Evolutionary conservation across 2,329 filamentous ascomycete species (phyloP).

Genomic region (Neofusicoccum kwambonambiense): DNA sequence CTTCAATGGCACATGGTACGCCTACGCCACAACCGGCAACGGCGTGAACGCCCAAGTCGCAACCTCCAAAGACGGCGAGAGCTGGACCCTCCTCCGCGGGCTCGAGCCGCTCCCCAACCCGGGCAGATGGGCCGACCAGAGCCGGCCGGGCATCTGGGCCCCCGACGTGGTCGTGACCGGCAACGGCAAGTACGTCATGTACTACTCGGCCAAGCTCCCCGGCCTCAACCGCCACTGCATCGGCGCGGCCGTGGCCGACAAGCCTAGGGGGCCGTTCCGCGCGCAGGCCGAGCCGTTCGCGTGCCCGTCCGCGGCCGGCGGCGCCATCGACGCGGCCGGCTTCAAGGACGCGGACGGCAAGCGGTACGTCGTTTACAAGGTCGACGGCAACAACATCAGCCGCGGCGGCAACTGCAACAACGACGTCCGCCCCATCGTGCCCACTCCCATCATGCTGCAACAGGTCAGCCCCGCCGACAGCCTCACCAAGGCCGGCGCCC

Average conservation of each 20-base stretch:
- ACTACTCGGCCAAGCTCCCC: constrained; percentile 56
- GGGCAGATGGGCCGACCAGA: constrained; percentile 26
- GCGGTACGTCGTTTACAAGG: constrained; percentile 63
- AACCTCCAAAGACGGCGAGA: constrained; percentile 34
- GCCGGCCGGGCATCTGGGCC: constrained; percentile 31
- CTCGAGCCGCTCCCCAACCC: constrained; percentile 31
- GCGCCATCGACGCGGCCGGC: constrained; percentile 62
- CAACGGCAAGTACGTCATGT: constrained; percentile 58
- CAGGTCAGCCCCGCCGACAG: constrained; percentile 50
- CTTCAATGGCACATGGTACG: constrained; percentile 36
- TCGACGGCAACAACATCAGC: constrained; percentile 62
- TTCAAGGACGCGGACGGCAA: constrained; percentile 56
- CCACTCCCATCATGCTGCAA: constrained; percentile 60
- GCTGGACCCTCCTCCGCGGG: constrained; percentile 27
- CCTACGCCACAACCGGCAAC: constrained; percentile 32
- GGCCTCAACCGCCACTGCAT: constrained; percentile 54
- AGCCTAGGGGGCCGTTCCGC: constrained; percentile 54
- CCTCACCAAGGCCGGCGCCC: constrained; percentile 51
- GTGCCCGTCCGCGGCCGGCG: constrained; percentile 51
- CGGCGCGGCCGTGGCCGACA: constrained; percentile 53
- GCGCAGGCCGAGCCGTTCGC: constrained; percentile 50
- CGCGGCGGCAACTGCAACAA: constrained; percentile 49
- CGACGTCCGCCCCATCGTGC: constrained; percentile 35
- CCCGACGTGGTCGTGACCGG: constrained; percentile 29
- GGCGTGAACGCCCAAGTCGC: constrained; percentile 36